Conservation (phyloP, 495 filamentous ascomycete species). For the Xylaria venustula region DNA sequence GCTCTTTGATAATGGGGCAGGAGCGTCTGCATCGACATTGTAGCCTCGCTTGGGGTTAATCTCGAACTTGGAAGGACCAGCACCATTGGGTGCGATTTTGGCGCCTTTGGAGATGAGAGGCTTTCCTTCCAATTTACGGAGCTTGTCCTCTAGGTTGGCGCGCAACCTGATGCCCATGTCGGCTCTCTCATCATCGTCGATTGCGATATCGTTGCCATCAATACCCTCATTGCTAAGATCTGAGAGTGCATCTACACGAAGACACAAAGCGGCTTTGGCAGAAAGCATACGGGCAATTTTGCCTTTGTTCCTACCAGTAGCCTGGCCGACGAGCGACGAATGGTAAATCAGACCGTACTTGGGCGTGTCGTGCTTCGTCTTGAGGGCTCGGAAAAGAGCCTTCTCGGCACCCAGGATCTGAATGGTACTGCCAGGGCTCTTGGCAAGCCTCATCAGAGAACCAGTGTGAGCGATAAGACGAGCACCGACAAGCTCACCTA, state of each 20-base stretch:
- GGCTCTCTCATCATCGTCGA: slow-evolving; percentile 83
- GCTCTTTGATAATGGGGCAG: slow-evolving; percentile 67
- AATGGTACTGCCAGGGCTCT: slow-evolving; percentile 92
- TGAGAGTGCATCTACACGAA: slow-evolving; percentile 87
- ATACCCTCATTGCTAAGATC: slow-evolving; percentile 65
- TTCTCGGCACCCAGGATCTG: slow-evolving; percentile 99
- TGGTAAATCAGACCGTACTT: slow-evolving; percentile 99
- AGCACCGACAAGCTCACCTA: slow-evolving; percentile 93
- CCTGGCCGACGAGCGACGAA: slow-evolving; percentile 93
- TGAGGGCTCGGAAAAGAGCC: slow-evolving; percentile 94
- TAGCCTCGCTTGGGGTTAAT: slow-evolving; percentile 94
- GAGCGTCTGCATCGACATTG: slow-evolving; percentile 88
- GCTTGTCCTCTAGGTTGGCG: slow-evolving; percentile 78
- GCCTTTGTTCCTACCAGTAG: slow-evolving; percentile 96
- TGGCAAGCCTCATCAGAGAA: slow-evolving; percentile 92
- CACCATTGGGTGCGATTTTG: slow-evolving; percentile 71
- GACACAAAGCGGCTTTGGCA: slow-evolving; percentile 85
- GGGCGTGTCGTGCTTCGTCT: slow-evolving; percentile 98
- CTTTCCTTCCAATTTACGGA: slow-evolving; percentile 87
- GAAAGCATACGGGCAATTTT: slow-evolving; percentile 97
- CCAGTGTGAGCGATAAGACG: slow-evolving; percentile 94
- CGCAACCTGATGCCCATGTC: slow-evolving; percentile 70
- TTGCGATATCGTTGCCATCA: slow-evolving; percentile 59
- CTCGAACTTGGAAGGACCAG: slow-evolving; percentile 75
- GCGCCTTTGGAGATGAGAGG: slow-evolving; percentile 75